Conservation (phyloP, 2,329 filamentous ascomycete genomes). For the Fonsecaea pedrosoi region DNA sequence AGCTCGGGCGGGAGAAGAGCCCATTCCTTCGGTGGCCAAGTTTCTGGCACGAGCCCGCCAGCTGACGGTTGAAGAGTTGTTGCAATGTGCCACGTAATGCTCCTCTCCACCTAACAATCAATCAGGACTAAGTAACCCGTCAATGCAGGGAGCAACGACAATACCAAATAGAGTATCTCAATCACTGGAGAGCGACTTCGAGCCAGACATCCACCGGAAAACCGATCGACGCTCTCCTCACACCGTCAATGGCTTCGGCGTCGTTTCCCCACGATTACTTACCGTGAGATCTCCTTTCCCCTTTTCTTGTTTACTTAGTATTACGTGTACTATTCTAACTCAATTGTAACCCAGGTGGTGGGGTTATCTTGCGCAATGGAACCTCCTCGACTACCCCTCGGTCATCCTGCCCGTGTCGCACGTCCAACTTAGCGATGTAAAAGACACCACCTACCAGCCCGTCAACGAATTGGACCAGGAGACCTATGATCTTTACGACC, state of each 20-base stretch:
- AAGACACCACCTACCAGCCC: slow-evolving; percentile 14
- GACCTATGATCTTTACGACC: slow-evolving; percentile 22
- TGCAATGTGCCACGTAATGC: slow-evolving; percentile 7
- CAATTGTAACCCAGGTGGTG: slow-evolving; percentile 36
- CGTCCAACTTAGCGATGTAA: slow-evolving; percentile 29
- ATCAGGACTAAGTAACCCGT: slow-evolving; percentile 39
- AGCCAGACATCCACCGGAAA: slow-evolving; percentile 51
- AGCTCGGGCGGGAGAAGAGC: slow-evolving; percentile 2
- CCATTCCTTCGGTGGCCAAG: slow-evolving; percentile 12
- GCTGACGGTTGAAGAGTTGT: slow-evolving; percentile 6
- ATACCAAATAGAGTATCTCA: slow-evolving; percentile 64
- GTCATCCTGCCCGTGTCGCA: slow-evolving; percentile 42
- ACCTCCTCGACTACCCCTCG: slow-evolving; percentile 46
- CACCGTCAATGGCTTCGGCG: slow-evolving; percentile 40
- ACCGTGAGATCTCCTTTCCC: slow-evolving; percentile 37
- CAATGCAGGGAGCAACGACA: slow-evolving; percentile 60
- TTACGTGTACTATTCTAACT: not conserved
- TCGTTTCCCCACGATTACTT: slow-evolving; percentile 35
- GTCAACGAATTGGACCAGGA: slow-evolving; percentile 14
- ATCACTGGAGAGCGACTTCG: slow-evolving; percentile 66
- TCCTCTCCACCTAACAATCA: not conserved
- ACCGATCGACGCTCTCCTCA: slow-evolving; percentile 59
- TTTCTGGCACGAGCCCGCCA: slow-evolving; percentile 8
- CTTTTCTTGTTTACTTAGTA: too few relatives aligned
- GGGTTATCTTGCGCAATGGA: slow-evolving; percentile 48